These are phyloP conservation scores for Megacollybia marginata DNA, from an alignment of 768 basidiomycete genomes.

Conservation along the genomic window DNA sequence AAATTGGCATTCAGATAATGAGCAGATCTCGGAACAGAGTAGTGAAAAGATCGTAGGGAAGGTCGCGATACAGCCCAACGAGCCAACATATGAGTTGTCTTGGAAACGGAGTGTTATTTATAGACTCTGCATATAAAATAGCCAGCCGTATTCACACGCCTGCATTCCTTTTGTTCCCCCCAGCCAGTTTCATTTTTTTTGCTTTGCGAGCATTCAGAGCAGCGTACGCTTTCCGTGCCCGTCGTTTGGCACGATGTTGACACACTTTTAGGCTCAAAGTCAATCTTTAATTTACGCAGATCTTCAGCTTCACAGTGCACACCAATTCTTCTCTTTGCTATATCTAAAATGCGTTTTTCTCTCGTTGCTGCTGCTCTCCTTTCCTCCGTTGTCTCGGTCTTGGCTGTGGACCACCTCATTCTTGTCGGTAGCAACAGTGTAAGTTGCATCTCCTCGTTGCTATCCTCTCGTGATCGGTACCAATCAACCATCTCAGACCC, in stretches of 20 bases:
- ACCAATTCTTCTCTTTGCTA: neutral
- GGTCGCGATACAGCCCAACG: no score
- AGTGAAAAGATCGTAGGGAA: no score
- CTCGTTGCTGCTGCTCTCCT: conserved; percentile 32
- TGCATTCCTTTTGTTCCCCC: conserved; percentile 13
- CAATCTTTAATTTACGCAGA: conserved; percentile 10
- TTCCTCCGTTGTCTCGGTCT: conserved; percentile 29
- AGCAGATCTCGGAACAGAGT: no score
- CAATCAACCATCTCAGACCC: neutral
- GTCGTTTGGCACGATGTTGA: neutral
- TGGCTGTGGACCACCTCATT: conserved; percentile 28
- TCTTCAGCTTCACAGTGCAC: neutral
- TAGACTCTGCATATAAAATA: neutral
- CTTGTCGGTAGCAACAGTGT: conserved; percentile 33
- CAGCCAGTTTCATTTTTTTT: conserved; percentile 27
- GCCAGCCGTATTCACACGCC: neutral
- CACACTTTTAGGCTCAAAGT: conserved; percentile 23
- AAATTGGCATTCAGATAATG: neutral
- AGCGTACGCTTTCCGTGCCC: conserved; percentile 25
- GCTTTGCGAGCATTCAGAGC: conserved; percentile 29
- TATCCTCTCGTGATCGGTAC: neutral
- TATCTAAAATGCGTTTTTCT: conserved; percentile 44
- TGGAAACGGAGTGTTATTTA: no score
- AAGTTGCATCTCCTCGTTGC: conserved; percentile 11
- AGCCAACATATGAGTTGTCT: no score